Percentiles rank a stretch among this genome's conserved stretches.
phyloP scores from a whole-genome alignment of 257 asterid species.

The Coffea canephora region DNA sequence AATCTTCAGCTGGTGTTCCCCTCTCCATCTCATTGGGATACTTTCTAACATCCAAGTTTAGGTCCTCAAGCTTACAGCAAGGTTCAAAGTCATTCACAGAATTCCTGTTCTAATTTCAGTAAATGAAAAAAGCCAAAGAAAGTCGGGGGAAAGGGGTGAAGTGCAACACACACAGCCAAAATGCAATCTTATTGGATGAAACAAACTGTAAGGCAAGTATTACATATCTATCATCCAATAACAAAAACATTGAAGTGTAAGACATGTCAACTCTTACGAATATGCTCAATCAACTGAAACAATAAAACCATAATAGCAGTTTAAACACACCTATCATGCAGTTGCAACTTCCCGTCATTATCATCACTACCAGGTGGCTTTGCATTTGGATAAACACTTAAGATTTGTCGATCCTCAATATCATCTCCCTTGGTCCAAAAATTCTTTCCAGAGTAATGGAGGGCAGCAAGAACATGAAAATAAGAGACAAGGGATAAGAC shows the following conservation, averaged over 20 bases:
- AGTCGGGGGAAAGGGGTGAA: constrained; percentile 11
- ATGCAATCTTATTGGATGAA: background rate
- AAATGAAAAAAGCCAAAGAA: constrained; percentile 22
- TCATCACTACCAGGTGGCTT: constrained; percentile 25
- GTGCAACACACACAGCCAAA: constrained; percentile 4
- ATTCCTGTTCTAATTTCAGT: constrained; percentile 51
- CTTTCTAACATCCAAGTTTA: constrained; percentile 75
- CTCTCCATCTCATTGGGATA: constrained; percentile 38
- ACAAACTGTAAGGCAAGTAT: background rate
- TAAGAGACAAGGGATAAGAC: constrained; percentile 20
- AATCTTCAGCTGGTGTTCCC: constrained; percentile 49
- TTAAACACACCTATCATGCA: constrained; percentile 41
- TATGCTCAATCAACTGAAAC: background rate
- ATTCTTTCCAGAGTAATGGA: constrained; percentile 40
- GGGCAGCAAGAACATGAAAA: constrained; percentile 9
- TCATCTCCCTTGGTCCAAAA: constrained; percentile 55
- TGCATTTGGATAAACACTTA: constrained; percentile 35
- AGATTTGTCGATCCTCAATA: constrained; percentile 46
- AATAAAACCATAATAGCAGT: background rate
- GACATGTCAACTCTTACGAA: background rate
- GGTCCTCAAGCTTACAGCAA: constrained; percentile 82
- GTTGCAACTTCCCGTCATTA: constrained; percentile 31
- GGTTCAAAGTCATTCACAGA: constrained; percentile 65
- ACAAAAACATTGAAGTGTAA: background rate
- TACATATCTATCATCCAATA: background rate